Evolutionary conservation across 1,139 yeast genomes (phyloP), one percentile per base, ranked within the genome.

Genomic region (Diutina mesorugosa): DNA sequence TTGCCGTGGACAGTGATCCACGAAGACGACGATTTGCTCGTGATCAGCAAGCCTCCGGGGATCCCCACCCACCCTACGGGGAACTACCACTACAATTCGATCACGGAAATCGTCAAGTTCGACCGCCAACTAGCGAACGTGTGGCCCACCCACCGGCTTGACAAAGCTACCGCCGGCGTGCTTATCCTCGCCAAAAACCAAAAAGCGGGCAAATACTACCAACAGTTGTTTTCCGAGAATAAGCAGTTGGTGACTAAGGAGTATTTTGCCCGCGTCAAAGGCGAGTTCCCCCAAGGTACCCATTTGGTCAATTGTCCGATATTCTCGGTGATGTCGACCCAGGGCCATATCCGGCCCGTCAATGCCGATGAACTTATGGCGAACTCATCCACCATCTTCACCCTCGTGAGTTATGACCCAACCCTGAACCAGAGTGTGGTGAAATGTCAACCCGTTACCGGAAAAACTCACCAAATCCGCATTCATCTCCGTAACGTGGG

Each of bases 61-160:
- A 72, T 87, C 0, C 95, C 95, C 0, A 84, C 88, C 1, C 96
- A 88, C 67, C 95, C 96, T 0, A 81, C 88, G 0, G 89, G 90
- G 4, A 78, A 78, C 57, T 87, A 81, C 64, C 70, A 71, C 59
- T 77, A 75, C 62, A 86, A 88, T 63, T 75, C 89, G 0, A 65
- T 87, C 28, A 79, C 85, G 0, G 89, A 85, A 65, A 72, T 85
- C 0, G 61, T 85, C 56, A 77, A 79, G 59, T 62, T 66, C 26
- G 80, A 80, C 0, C 47, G 56, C 4, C 45, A 51, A 55, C 60
- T 67, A 60, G 65, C 63, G 2, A 63, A 69, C 12, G 69, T 79
- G 1, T 74, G 79, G 70, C 85, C 89, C 0, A 81, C 88, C 61
- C 88, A 86, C 65, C 71, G 96, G 51, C 67, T 88, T 14, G 96